Percentiles rank a stretch among this genome's conserved stretches.
phyloP scores from a whole-genome alignment of 1,284 basidiomycete species.

The Singerocomus inundabilis region DNA sequence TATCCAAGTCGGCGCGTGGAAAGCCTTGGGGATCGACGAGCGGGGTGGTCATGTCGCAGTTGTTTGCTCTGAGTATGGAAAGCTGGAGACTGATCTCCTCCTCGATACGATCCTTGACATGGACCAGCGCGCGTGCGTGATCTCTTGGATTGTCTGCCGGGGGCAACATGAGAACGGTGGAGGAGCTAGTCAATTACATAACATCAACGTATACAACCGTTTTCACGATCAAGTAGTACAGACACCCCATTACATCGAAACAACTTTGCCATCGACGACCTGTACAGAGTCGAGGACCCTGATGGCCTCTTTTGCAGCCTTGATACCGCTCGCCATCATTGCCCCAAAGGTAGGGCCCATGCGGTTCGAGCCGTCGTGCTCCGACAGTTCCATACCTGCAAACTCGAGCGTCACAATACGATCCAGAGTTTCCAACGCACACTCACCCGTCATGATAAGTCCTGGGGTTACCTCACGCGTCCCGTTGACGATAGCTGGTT shows the following conservation, averaged over 20 bases:
- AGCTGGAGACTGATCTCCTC: conserved; percentile 58
- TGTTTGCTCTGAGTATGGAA: conserved; percentile 58
- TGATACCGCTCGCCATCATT: conserved; percentile 79
- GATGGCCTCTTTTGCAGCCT: conserved; percentile 74
- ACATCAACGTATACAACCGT: conserved; percentile 10
- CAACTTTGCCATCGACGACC: conserved; percentile 65
- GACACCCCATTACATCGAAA: too few relatives aligned
- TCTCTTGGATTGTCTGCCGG: conserved; percentile 47
- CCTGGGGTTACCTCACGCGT: conserved; percentile 82
- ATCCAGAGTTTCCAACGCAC: neutral
- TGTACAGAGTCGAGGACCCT: conserved; percentile 58
- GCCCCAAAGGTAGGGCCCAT: conserved; percentile 84
- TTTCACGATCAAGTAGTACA: too few relatives aligned
- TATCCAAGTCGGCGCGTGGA: conserved; percentile 79
- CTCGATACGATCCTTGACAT: conserved; percentile 62
- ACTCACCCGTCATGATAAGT: conserved; percentile 69
- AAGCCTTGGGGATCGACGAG: conserved; percentile 85
- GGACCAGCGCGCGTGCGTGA: conserved; percentile 57
- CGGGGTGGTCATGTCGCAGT: conserved; percentile 61
- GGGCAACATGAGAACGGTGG: conserved; percentile 37
- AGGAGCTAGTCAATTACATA: conserved; percentile 27
- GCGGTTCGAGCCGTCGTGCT: conserved; percentile 79
- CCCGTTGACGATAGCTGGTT: conserved; percentile 73
- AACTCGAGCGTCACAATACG: conserved; percentile 5
- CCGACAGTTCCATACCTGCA: conserved; percentile 80